phyloP scores from a whole-genome alignment of 805 yeast species.

The Saccharomyces eubayanus region DNA sequence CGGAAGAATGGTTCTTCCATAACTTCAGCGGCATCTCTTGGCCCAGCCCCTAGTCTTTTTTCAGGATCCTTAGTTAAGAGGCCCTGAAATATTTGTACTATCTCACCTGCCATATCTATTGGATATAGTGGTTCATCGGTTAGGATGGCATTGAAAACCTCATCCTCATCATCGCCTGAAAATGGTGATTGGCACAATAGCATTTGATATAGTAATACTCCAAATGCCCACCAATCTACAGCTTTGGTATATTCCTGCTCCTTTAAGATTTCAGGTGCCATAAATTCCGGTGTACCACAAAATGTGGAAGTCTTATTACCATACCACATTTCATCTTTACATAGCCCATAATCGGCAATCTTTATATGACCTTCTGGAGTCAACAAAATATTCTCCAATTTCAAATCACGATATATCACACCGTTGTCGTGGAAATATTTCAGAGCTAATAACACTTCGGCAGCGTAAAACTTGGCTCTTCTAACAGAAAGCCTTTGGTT shows the following conservation, averaged over 20 bases:
- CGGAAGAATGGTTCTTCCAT: conserved; percentile 93
- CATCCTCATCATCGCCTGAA: conserved; percentile 95
- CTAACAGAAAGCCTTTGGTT: conserved; percentile 79
- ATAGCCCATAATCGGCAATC: conserved; percentile 93
- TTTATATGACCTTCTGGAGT: conserved; percentile 91
- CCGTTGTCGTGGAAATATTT: conserved; percentile 94
- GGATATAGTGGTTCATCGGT: conserved; percentile 96
- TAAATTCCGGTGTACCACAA: conserved; percentile 98
- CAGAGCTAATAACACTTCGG: conserved; percentile 86
- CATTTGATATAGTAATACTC: conserved; percentile 94
- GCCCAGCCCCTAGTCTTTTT: conserved; percentile 77
- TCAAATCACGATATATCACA: conserved; percentile 91
- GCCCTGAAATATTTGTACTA: conserved; percentile 88
- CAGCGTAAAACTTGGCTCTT: conserved; percentile 95
- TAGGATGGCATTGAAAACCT: conserved; percentile 90
- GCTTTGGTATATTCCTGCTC: conserved; percentile 89
- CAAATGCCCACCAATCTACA: conserved; percentile 99
- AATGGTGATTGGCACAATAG: conserved; percentile 92
- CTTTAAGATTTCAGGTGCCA: conserved; percentile 96
- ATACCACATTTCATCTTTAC: conserved; percentile 87
- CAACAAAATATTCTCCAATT: conserved; percentile 84
- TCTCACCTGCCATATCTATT: conserved; percentile 93
- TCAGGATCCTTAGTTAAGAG: conserved; percentile 82
- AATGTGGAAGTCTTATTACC: conserved; percentile 85
- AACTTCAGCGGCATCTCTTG: conserved; percentile 82